Conservation (phyloP, 2,329 filamentous ascomycete genomes). For the Talaromyces atroroseus region DNA sequence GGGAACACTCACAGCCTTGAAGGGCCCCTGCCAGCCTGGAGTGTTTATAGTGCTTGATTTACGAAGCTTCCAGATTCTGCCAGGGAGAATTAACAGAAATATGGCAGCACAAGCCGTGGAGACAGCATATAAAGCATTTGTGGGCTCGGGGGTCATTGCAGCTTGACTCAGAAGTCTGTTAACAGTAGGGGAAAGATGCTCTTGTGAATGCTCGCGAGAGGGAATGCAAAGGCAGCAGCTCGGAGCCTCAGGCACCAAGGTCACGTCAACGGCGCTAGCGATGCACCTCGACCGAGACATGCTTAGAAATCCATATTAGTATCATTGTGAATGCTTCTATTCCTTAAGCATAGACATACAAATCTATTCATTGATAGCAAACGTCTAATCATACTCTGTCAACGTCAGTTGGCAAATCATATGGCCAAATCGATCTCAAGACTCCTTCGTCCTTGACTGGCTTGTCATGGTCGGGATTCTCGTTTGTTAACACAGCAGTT, state of each 20-base stretch:
- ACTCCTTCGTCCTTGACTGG: constrained; percentile 27
- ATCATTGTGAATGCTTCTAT: too few species aligned
- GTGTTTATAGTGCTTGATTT: background rate
- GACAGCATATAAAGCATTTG: background rate
- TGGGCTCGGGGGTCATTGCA: background rate
- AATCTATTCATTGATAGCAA: too few species aligned
- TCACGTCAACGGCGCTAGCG: too few species aligned
- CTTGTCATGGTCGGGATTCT: constrained; percentile 28
- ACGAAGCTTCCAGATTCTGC: background rate
- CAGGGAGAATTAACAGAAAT: background rate
- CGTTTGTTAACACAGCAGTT: constrained; percentile 25
- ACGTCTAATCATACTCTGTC: background rate
- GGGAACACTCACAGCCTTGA: background rate
- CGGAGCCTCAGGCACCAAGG: too few species aligned
- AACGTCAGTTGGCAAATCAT: constrained; percentile 13
- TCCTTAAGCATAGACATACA: too few species aligned
- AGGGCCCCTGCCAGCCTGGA: background rate
- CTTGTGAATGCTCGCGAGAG: too few species aligned
- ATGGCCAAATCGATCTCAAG: constrained; percentile 33
- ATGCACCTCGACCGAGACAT: too few species aligned
- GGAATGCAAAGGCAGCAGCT: too few species aligned
- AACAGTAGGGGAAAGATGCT: too few species aligned
- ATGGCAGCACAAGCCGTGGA: background rate
- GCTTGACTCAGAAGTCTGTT: too few species aligned
- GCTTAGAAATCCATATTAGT: too few species aligned